phyloP scores from a whole-genome alignment of 495 filamentous ascomycete genomes.

The Cetradonia linearis region DNA sequence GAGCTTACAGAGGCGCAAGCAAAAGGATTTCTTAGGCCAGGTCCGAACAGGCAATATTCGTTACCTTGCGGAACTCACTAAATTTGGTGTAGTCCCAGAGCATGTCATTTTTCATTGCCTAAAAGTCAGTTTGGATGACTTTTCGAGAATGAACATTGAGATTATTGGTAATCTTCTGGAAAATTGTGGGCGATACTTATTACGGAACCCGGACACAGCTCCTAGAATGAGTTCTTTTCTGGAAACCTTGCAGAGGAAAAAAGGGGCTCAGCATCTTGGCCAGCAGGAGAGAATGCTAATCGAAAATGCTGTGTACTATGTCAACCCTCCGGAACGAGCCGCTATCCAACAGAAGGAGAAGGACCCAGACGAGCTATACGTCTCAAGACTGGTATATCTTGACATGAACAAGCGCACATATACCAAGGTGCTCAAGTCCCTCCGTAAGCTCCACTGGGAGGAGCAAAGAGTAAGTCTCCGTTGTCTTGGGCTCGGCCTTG shows the following conservation, averaged over 20 bases:
- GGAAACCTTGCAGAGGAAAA: slow-evolving; percentile 92
- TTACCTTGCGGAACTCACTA: slow-evolving; percentile 93
- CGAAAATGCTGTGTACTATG: slow-evolving; percentile 97
- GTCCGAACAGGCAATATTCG: slow-evolving; percentile 90
- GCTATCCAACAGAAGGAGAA: slow-evolving; percentile 95
- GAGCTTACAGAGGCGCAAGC: slow-evolving; percentile 94
- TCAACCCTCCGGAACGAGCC: slow-evolving; percentile 85
- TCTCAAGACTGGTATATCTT: slow-evolving; percentile 80
- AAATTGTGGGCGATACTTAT: slow-evolving; percentile 89
- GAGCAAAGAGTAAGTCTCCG: slow-evolving; percentile 56
- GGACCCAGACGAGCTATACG: slow-evolving; percentile 82
- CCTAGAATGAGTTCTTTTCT: slow-evolving; percentile 88
- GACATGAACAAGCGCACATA: slow-evolving; percentile 93
- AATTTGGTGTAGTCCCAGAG: slow-evolving; percentile 95
- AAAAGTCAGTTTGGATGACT: slow-evolving; percentile 94
- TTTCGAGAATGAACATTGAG: slow-evolving; percentile 96
- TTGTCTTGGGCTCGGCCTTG: not conserved
- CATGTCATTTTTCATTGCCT: slow-evolving; percentile 98
- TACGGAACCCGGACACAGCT: slow-evolving; percentile 87
- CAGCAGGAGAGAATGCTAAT: slow-evolving; percentile 97
- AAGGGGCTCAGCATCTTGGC: slow-evolving; percentile 84
- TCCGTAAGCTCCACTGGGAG: slow-evolving; percentile 96
- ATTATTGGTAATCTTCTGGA: slow-evolving; percentile 96
- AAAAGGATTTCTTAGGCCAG: slow-evolving; percentile 92
- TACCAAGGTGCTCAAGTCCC: slow-evolving; percentile 81